These are phyloP conservation scores for Pseudocercospora cruenta DNA, from an alignment of 2,329 filamentous ascomycete species.

Conservation along the genomic window DNA sequence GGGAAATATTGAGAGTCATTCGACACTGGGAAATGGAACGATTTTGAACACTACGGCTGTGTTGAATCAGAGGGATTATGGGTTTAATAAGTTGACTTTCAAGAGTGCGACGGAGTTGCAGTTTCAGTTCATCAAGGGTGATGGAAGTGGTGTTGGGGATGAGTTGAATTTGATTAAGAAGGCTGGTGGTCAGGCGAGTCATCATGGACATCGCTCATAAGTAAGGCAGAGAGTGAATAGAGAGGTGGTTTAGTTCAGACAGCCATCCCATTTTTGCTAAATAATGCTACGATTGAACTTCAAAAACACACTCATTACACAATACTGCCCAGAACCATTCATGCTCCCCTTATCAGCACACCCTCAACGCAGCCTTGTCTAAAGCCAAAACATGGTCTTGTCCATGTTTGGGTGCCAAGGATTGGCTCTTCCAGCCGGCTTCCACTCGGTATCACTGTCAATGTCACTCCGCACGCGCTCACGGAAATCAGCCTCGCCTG, in stretches of 20 bases:
- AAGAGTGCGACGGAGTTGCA: constrained; percentile 46
- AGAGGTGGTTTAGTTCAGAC: not conserved
- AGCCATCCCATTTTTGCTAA: not conserved
- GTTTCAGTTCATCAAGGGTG: constrained; percentile 54
- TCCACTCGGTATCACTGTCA: too few relatives aligned
- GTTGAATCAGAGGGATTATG: constrained; percentile 52
- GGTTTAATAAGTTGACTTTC: constrained; percentile 54
- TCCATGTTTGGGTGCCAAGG: constrained; percentile 34
- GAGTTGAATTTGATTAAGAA: constrained; percentile 31
- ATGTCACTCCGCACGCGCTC: not conserved
- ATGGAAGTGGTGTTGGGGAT: constrained; percentile 31
- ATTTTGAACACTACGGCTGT: constrained; percentile 49
- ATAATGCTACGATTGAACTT: not conserved
- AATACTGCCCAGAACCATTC: not conserved
- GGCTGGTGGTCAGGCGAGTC: not conserved
- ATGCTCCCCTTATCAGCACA: too few relatives aligned
- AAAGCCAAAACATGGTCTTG: constrained; percentile 35
- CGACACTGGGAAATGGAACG: constrained; percentile 40
- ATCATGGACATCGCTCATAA: not conserved
- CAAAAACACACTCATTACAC: too few relatives aligned
- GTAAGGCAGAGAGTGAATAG: not conserved
- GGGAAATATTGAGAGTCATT: constrained; percentile 57
- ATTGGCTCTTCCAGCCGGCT: constrained; percentile 8
- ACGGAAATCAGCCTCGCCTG: not conserved
- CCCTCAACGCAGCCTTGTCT: too few relatives aligned